Evolutionary conservation across 2,329 filamentous ascomycete genomes (phyloP).

Genomic region (Colletotrichum chlorophyti): DNA sequence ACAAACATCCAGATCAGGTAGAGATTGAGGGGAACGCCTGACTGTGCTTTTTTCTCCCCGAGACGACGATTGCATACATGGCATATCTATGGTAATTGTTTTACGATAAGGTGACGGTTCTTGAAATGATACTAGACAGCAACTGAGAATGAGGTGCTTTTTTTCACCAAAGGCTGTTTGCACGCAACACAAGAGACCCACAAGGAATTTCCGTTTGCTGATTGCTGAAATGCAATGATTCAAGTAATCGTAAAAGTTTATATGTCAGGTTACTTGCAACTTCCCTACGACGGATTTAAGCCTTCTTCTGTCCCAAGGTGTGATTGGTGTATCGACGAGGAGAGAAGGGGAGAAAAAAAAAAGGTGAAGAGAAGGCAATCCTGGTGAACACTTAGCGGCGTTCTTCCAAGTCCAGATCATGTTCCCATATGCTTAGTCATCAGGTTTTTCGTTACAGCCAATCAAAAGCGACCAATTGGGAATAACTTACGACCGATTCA

Average conservation of each 20-base stretch:
- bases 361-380: constrained; percentile 3
- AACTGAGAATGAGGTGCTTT: no score
- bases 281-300: no score
- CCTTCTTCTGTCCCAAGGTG: no score
- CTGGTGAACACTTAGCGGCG: neutral
- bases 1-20: constrained; percentile 12
- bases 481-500: constrained; percentile 51
- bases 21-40: constrained; percentile 10
- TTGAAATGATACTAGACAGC: no score
- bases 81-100: no score
- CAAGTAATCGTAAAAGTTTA: no score
- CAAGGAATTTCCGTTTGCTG: neutral
- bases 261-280: no score
- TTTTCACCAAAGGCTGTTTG: no score
- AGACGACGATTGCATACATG: neutral
- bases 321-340: no score
- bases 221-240: no score
- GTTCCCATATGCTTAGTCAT: constrained; percentile 15
- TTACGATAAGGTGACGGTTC: no score
- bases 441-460: constrained; percentile 39
- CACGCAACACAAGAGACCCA: constrained; percentile 3
- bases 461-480: constrained; percentile 58
- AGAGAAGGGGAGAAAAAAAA: neutral
- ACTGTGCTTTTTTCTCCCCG: no score
- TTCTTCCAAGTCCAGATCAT: neutral